Percentiles rank a stretch among this genome's conserved stretches.
phyloP scores from a whole-genome alignment of 78 protist species.

The Cavenderia fasciculata region DNA sequence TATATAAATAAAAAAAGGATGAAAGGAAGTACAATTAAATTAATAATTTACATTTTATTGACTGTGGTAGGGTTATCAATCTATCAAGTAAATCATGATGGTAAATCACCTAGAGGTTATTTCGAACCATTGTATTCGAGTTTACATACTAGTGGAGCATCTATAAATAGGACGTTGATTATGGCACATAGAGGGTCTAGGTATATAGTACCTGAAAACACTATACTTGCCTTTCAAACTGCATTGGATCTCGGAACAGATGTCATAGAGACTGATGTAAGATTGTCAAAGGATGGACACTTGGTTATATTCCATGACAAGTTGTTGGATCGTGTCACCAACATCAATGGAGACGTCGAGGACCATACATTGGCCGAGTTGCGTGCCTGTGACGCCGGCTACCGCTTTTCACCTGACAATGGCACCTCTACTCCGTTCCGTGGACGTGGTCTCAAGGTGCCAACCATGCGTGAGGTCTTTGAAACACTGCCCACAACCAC shows the following conservation, averaged over 20 bases:
- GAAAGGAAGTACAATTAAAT: slow-evolving; percentile 18
- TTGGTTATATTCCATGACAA: slow-evolving; percentile 54
- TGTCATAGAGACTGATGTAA: slow-evolving; percentile 58
- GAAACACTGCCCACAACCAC: neutral
- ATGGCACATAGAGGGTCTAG: slow-evolving; percentile 58
- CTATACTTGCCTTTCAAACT: slow-evolving; percentile 48
- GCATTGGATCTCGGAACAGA: slow-evolving; percentile 57
- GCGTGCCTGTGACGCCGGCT: slow-evolving; percentile 8
- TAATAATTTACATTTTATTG: slow-evolving; percentile 12
- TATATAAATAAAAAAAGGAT: neutral
- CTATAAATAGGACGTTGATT: slow-evolving; percentile 1
- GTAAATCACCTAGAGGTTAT: neutral
- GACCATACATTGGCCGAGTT: neutral
- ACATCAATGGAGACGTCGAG: slow-evolving; percentile 10
- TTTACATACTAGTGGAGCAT: neutral
- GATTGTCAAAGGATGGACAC: slow-evolving; percentile 26
- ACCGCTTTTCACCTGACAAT: slow-evolving; percentile 49
- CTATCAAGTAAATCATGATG: neutral
- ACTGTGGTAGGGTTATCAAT: neutral
- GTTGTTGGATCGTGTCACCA: slow-evolving; percentile 15
- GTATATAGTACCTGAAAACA: slow-evolving; percentile 53
- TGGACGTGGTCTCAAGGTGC: slow-evolving; percentile 11
- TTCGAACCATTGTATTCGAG: neutral
- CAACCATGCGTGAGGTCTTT: slow-evolving; percentile 14
- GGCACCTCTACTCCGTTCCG: slow-evolving; percentile 48